These are phyloP conservation scores for Blastocystis sp. DNA, from an alignment of 352 stramenopile genomes.

Conservation along the genomic window DNA sequence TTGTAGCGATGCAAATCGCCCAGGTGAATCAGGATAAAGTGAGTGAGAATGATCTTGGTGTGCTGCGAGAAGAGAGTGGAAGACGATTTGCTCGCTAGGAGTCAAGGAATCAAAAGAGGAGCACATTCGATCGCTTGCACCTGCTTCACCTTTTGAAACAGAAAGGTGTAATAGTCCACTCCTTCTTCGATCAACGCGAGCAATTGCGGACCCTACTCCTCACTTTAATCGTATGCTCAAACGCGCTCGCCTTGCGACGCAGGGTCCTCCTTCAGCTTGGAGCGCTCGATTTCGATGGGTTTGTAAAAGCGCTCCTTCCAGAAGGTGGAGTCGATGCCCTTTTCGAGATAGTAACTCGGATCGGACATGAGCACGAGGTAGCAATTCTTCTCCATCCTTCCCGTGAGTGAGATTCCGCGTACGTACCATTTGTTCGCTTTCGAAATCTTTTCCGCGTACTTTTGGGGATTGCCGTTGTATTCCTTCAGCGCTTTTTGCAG, in stretches of 20 bases:
- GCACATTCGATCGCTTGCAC: slow-evolving; percentile 1
- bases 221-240: background rate
- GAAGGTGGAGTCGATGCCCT: slow-evolving; percentile 32
- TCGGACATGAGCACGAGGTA: slow-evolving; percentile 15
- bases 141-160: slow-evolving; percentile 34
- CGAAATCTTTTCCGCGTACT: slow-evolving; percentile 5
- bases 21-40: slow-evolving; percentile 41
- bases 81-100: background rate
- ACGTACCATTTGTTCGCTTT: slow-evolving; percentile 32
- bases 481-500: slow-evolving; percentile 17
- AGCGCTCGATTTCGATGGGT: slow-evolving; percentile 39
- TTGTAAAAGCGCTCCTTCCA: slow-evolving; percentile 57
- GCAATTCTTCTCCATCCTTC: slow-evolving; percentile 61
- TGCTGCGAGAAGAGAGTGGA: slow-evolving; percentile 46
- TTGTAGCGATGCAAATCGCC: slow-evolving; percentile 53
- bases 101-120: background rate
- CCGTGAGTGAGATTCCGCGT: background rate
- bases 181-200: slow-evolving; percentile 16
- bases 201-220: slow-evolving; percentile 6
- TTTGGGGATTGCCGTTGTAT: background rate
- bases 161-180: slow-evolving; percentile 37
- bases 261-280: slow-evolving; percentile 9
- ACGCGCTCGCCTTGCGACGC: background rate
- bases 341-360: slow-evolving; percentile 65
- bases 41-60: slow-evolving; percentile 33